These are phyloP conservation scores for Cardamine resedifolia DNA, from an alignment of 345 rosid genomes.

Conservation along the genomic window DNA sequence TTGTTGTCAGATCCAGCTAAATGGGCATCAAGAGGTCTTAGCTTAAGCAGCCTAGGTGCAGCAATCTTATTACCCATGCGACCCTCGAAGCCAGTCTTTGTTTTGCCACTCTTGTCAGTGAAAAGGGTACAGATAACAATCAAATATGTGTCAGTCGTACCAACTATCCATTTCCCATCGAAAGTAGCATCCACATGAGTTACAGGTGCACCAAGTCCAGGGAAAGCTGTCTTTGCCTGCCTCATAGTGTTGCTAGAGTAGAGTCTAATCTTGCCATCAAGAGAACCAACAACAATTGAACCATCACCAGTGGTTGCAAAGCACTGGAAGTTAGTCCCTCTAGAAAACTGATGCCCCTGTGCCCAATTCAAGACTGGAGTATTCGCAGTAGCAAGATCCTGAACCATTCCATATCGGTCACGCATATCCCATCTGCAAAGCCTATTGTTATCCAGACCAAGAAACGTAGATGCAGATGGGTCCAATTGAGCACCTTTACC, in stretches of 20 bases:
- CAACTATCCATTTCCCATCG: conserved; percentile 99
- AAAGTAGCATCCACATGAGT: conserved; percentile 95
- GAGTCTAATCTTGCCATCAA: conserved; percentile 94
- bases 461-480: conserved; percentile 91
- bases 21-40: conserved; percentile 83
- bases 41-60: conserved; percentile 90
- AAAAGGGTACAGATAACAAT: conserved; percentile 87
- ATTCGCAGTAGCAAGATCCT: conserved; percentile 67
- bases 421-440: conserved; percentile 99
- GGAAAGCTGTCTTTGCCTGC: conserved; percentile 97
- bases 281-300: conserved; percentile 94
- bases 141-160: conserved; percentile 90
- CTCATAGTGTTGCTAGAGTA: conserved; percentile 89
- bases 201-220: conserved; percentile 96
- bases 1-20: conserved; percentile 83
- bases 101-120: conserved; percentile 78
- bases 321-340: conserved; percentile 98
- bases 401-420: conserved; percentile 85
- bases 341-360: conserved; percentile 97
- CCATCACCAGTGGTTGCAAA: conserved; percentile 99
- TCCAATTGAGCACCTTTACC: conserved; percentile 94
- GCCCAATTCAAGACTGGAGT: conserved; percentile 85
- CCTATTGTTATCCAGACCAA: conserved; percentile 91
- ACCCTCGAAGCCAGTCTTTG: conserved; percentile 90
- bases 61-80: conserved; percentile 99